Evolutionary conservation across 305 asterid genomes (phyloP), one percentile per base, ranked within the genome.

Genomic region (Lippia alba): DNA sequence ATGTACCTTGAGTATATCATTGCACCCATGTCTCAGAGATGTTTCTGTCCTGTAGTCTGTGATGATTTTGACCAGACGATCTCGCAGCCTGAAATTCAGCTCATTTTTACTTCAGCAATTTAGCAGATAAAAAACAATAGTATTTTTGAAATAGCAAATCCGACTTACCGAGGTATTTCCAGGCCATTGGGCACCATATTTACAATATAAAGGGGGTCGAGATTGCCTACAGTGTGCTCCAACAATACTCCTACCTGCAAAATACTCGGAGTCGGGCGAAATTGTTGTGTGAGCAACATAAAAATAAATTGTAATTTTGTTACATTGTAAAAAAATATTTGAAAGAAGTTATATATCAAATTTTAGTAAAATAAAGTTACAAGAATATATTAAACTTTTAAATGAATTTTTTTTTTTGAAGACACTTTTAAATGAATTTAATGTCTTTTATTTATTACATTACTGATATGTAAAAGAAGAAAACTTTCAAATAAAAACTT

Each of bases 201-300:
- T 56, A 94, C 98, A 49, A 94, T 94, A 74, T 87, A 87, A 34
- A 94, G 86, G 67, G 99, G 99, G 90, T 94, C 99, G 67, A 94
- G 98, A 89, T 94, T 87, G 66, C 99, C 98, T 60, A 94, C 98
- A 49, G 99, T 94, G 81, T 94, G 99, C 84, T 94, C 99, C 82
- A 94, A 76, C 74, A 94, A 75, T 33, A 87, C 92, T 59, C 98
- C 98, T 17, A 92, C 97, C 99, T 94, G 94, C 71, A 24, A 24
- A 24, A 24, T 24, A 24, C 30, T 24, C 30, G 30, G 30, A 24
- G 30, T 24, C 30, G 3, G 30, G 30, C 30, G 30, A 1, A 24
- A 1, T 24, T 3, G 30, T 1, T 24, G 30, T 24, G 30, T 24
- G 30, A 1, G 30, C 30, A 24, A 24, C 1, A 24, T 24, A 24